Percentiles rank a stretch among this genome's conserved stretches.
These are phyloP conservation scores for Ceratocystis cubensis DNA, from an alignment of 2,329 filamentous ascomycete species.

Conservation along the genomic window DNA sequence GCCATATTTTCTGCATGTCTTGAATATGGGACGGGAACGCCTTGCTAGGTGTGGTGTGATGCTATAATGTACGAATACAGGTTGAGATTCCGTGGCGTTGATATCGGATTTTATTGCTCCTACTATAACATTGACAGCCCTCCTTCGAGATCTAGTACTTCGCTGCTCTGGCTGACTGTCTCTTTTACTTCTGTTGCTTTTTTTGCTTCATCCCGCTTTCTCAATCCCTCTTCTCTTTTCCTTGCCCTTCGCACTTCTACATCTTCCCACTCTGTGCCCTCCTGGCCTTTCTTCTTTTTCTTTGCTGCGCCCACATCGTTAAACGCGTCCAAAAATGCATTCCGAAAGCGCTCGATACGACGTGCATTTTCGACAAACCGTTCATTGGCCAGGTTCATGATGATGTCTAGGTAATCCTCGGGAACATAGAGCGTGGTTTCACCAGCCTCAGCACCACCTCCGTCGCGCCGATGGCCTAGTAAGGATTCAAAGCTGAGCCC, in stretches of 20 bases:
- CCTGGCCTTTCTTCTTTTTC: slow-evolving; percentile 20
- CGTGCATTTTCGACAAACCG: slow-evolving; percentile 57
- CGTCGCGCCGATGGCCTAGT: slow-evolving; percentile 43
- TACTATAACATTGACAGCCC: background rate
- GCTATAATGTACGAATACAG: slow-evolving; percentile 11
- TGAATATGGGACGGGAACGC: background rate
- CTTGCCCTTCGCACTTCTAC: slow-evolving; percentile 39
- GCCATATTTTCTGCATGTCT: background rate
- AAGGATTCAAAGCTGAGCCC: slow-evolving; percentile 73
- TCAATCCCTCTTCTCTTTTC: slow-evolving; percentile 47
- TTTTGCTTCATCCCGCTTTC: slow-evolving; percentile 25
- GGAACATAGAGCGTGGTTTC: slow-evolving; percentile 42
- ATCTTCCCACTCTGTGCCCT: slow-evolving; percentile 43
- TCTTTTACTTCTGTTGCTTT: slow-evolving; percentile 22
- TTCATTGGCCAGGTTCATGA: slow-evolving; percentile 61
- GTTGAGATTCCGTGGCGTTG: slow-evolving; percentile 3
- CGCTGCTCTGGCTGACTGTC: background rate
- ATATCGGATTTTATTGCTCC: background rate
- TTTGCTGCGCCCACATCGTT: slow-evolving; percentile 22
- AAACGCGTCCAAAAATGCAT: slow-evolving; percentile 31
- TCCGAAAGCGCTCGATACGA: slow-evolving; percentile 52
- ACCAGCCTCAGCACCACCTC: slow-evolving; percentile 30
- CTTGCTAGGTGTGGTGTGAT: background rate
- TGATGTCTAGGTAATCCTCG: slow-evolving; percentile 51
- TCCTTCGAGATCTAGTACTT: background rate